phyloP scores from a whole-genome alignment of 1,139 yeast genomes.

The Saccharomycopsis hybrid region DNA sequence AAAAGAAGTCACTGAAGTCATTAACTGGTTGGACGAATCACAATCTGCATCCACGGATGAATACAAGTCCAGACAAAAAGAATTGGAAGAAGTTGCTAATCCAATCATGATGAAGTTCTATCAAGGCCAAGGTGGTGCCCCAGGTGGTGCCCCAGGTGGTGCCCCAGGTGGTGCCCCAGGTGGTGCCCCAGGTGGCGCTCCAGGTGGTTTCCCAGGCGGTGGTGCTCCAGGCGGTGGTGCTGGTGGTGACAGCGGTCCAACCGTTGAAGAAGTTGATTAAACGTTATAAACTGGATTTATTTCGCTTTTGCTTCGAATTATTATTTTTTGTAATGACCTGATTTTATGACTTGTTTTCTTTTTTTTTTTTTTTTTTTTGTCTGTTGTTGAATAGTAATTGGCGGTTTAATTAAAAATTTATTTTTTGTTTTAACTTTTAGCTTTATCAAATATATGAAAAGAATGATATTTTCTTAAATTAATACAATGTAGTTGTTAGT shows the following conservation, averaged over 20 bases:
- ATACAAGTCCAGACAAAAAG: slow-evolving; percentile 59
- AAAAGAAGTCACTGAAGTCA: slow-evolving; percentile 81
- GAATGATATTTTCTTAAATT: too few relatives aligned
- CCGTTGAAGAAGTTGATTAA: slow-evolving; percentile 20
- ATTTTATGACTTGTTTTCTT: too few relatives aligned
- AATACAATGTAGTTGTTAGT: too few relatives aligned
- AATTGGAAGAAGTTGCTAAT: slow-evolving; percentile 56
- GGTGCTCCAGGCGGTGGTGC: slow-evolving; percentile 21
- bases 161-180: slow-evolving; percentile 28
- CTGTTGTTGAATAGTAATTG: too few relatives aligned
- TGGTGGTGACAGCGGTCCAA: slow-evolving; percentile 16
- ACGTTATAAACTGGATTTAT: not conserved
- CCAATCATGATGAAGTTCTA: slow-evolving; percentile 63
- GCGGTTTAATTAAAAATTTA: too few relatives aligned
- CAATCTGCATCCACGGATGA: slow-evolving; percentile 88
- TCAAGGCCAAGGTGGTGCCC: slow-evolving; percentile 42
- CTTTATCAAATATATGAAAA: too few relatives aligned
- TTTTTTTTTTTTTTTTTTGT: too few relatives aligned
- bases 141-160: slow-evolving; percentile 7
- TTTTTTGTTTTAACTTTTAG: too few relatives aligned
- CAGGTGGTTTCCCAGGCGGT: slow-evolving; percentile 41
- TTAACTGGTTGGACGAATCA: slow-evolving; percentile 85
- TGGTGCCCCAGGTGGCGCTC: slow-evolving; percentile 31
- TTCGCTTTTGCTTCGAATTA: too few relatives aligned
- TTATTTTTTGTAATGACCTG: too few relatives aligned